phyloP scores from a whole-genome alignment of 2,329 filamentous ascomycete genomes.

The Fusarium oxysporum region DNA sequence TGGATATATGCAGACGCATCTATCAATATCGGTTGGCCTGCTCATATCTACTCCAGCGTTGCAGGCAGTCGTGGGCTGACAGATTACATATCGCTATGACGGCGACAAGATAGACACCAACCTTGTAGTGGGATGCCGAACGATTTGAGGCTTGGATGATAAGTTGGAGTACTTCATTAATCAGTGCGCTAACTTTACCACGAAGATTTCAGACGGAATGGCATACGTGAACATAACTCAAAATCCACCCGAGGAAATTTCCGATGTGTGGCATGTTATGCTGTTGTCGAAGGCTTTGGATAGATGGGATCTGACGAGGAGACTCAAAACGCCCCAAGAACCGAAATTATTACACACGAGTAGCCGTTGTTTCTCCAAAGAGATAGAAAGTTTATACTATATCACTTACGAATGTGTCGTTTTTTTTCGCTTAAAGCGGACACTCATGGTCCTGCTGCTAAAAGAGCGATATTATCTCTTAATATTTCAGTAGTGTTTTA shows the following conservation, averaged over 20 bases:
- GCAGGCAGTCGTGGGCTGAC: constrained; percentile 77
- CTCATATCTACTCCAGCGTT: constrained; percentile 74
- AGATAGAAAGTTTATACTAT: constrained; percentile 75
- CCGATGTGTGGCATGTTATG: constrained; percentile 62
- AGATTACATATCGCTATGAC: constrained; percentile 78
- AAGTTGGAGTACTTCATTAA: constrained; percentile 73
- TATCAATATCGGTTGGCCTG: constrained; percentile 72
- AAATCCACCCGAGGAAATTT: constrained; percentile 77
- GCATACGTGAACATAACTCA: constrained; percentile 69
- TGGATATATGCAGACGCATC: constrained; percentile 75
- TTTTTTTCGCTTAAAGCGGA: constrained; percentile 51
- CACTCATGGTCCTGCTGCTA: background rate
- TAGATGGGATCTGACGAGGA: constrained; percentile 48
- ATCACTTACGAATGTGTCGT: constrained; percentile 58
- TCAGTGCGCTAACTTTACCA: constrained; percentile 71
- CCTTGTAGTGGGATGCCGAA: constrained; percentile 73
- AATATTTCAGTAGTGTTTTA: constrained; percentile 75
- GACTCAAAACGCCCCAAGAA: constrained; percentile 68
- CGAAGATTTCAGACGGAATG: constrained; percentile 66
- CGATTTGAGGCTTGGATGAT: constrained; percentile 68
- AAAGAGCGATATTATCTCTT: constrained; percentile 58
- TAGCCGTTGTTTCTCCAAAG: constrained; percentile 76
- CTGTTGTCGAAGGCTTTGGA: background rate
- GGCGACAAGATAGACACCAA: constrained; percentile 73
- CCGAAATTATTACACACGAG: constrained; percentile 72